Evolutionary conservation across 805 yeast species (phyloP).

Genomic region (Scheffersomyces stipitis): DNA sequence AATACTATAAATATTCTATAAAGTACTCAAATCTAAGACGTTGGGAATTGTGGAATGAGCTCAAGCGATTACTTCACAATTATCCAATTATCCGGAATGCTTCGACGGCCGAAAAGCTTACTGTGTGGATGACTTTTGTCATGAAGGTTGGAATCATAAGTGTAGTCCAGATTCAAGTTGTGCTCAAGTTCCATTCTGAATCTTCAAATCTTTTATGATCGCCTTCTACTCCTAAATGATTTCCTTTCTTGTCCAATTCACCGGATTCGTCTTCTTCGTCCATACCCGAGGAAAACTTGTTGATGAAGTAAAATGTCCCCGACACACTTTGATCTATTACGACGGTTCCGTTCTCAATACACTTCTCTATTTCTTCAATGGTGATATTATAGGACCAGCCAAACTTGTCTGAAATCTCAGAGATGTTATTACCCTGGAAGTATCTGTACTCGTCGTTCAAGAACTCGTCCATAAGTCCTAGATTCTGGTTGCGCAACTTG

Average conservation of each 20-base stretch:
- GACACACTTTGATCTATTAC: constrained; percentile 68
- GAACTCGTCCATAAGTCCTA: constrained; percentile 16
- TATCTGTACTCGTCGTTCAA: constrained; percentile 16
- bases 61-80: no score
- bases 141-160: no score
- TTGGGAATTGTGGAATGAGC: no score
- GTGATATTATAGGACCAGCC: constrained; percentile 70
- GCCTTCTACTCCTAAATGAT: constrained; percentile 17
- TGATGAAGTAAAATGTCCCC: constrained; percentile 64
- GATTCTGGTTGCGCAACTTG: constrained; percentile 23
- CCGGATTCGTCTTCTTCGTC: constrained; percentile 11
- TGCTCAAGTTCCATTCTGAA: constrained; percentile 1
- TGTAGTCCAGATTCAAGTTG: constrained; percentile 4
- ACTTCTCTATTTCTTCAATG: constrained; percentile 59
- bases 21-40: no score
- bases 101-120: no score
- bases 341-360: constrained; percentile 55
- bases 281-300: constrained; percentile 25
- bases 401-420: constrained; percentile 48
- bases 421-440: constrained; percentile 35
- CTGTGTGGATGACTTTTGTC: no score
- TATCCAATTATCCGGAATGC: no score
- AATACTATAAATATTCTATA: no score
- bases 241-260: constrained; percentile 7
- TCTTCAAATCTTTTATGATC: constrained; percentile 11